These are phyloP conservation scores for Hondaea fermentalgiana DNA, from an alignment of 108 stramenopile species.

Conservation along the genomic window DNA sequence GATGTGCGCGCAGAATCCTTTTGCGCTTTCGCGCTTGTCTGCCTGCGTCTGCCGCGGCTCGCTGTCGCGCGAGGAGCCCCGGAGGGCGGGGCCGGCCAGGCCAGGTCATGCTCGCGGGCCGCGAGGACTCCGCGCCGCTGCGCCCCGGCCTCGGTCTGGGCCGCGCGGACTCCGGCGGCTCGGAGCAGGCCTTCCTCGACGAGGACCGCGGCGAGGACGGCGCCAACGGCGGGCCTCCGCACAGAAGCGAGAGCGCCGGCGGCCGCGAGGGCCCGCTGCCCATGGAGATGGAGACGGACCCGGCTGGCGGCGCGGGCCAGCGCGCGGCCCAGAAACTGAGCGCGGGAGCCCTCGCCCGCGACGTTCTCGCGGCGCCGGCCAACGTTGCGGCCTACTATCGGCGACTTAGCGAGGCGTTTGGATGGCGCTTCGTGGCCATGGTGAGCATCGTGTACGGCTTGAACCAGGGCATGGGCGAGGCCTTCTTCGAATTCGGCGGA, in stretches of 20 bases:
- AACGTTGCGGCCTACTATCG: background rate
- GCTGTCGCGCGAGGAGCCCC: background rate
- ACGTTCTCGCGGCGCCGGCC: background rate
- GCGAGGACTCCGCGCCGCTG: background rate
- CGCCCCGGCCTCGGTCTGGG: background rate
- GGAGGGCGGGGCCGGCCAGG: background rate
- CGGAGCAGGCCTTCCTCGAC: no score
- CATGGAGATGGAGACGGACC: no score
- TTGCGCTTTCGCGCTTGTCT: background rate
- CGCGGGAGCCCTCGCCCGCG: background rate
- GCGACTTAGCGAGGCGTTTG: background rate
- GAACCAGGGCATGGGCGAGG: constrained; percentile 16
- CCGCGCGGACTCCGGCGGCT: no score
- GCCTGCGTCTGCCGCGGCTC: no score
- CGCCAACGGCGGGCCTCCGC: no score
- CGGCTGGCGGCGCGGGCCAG: no score
- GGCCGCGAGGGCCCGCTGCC: no score
- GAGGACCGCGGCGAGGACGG: no score
- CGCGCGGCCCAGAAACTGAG: no score
- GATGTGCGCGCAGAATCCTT: background rate
- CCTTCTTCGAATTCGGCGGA: background rate
- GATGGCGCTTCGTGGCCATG: constrained; percentile 22
- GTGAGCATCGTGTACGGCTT: constrained; percentile 20
- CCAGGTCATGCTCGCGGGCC: background rate
- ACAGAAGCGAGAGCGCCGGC: no score